Evolutionary conservation across 1,284 basidiomycete genomes (phyloP), one percentile per base, ranked within the genome.

Genomic region (Cutaneotrichosporon sp.): DNA sequence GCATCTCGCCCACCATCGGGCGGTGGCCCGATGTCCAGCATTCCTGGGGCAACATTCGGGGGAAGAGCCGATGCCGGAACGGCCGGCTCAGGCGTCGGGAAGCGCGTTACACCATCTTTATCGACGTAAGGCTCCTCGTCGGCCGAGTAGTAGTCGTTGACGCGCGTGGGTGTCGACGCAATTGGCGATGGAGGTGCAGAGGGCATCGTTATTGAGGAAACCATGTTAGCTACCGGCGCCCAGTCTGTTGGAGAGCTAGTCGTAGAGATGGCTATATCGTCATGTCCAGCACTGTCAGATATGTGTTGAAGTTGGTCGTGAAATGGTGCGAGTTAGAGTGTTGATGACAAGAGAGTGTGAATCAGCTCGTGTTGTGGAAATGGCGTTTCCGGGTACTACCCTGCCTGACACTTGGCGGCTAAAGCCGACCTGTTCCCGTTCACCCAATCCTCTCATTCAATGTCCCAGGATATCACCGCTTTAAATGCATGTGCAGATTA

Each of bases 1-100:
- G 72, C 72, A 26, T 70, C 65, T 18, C 59, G 51, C 5, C 72
- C 72, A 4, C 72, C 72, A 53, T 73, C 72, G 5, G 72, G 72
- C 30, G 72, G 66, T 1, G 70, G 69, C 1, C 67, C 69, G 2
- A 70, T 50, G 36, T 63, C 65, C 49, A 51, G 21, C 22, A 51
- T 13, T 10, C 49, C 49, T 22, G 49, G 26, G 5, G 49, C 49
- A 6, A 16, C 49, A 7, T 51, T 16, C 21, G 49, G 26, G 2
- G 49, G 21, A 5, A 30, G 30, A 21, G 49, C 49, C 4, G 49
- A 51, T 13, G 49, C 49, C 49, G 22, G 26, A 9, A 51, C 30
- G 1, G 13, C 30, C 1, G 49, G 49, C 49, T 51, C 49, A 5
- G 49, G 49, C 21, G 49, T 51, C 9, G 26, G 22, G 30, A 51